Conservation (phyloP, 495 filamentous ascomycete genomes). For the Venustampulla echinocandica region DNA sequence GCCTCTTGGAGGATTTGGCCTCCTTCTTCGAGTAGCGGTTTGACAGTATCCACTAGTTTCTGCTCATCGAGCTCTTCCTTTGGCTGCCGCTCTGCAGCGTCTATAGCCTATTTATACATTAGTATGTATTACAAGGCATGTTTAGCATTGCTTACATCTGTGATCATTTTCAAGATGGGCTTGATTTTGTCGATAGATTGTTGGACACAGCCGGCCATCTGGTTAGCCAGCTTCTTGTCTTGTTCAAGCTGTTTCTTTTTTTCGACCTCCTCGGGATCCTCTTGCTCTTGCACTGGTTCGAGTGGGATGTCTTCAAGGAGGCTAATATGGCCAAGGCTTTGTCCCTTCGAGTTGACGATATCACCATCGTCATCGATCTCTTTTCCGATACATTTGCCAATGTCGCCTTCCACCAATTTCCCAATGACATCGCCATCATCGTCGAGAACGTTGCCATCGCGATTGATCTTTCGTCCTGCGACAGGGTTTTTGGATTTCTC, state of each 20-base stretch:
- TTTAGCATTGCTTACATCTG: conserved; percentile 47
- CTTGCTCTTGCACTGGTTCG: conserved; percentile 38
- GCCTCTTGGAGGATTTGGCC: conserved; percentile 74
- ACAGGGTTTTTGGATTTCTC: conserved; percentile 59
- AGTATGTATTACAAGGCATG: conserved; percentile 6
- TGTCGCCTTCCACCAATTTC: conserved; percentile 65
- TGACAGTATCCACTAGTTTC: conserved; percentile 73
- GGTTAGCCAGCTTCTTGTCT: conserved; percentile 66
- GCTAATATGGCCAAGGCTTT: conserved; percentile 70
- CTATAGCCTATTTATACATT: conserved; percentile 50
- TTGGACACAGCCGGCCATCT: conserved; percentile 65
- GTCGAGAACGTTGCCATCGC: conserved; percentile 74
- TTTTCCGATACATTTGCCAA: conserved; percentile 62
- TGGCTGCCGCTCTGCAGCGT: conserved; percentile 71
- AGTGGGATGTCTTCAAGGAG: conserved; percentile 63
- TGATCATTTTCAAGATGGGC: conserved; percentile 82
- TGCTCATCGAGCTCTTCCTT: conserved; percentile 91
- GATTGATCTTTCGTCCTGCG: conserved; percentile 69
- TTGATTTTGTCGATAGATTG: conserved; percentile 76
- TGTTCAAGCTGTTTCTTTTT: conserved; percentile 49
- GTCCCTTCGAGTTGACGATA: conserved; percentile 74
- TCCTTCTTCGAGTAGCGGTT: conserved; percentile 79
- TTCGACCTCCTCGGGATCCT: conserved; percentile 40
- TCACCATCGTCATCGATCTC: conserved; percentile 81
- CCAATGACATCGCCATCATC: conserved; percentile 74